Conservation (phyloP, 2,329 filamentous ascomycete species). For the Neophaeococcomyces mojaviensis region DNA sequence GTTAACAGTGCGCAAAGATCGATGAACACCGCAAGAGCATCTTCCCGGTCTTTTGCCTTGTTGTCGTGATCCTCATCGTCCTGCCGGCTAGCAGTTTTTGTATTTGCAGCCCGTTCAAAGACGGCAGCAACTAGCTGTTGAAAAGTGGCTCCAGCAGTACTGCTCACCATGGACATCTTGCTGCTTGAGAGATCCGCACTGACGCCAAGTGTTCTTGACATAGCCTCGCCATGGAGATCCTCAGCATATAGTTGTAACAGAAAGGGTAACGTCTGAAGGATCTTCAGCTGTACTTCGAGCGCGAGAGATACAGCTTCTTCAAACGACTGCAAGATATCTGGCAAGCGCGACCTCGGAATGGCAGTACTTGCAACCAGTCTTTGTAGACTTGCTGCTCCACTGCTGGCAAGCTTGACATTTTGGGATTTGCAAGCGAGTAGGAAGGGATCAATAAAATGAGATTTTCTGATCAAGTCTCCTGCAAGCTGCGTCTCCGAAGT, state of each 20-base stretch:
- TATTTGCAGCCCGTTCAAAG: slow-evolving; percentile 79
- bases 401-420: slow-evolving; percentile 82
- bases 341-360: slow-evolving; percentile 68
- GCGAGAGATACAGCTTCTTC: slow-evolving; percentile 68
- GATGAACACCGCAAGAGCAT: slow-evolving; percentile 49
- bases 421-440: slow-evolving; percentile 85
- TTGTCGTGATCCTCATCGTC: neutral
- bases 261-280: slow-evolving; percentile 83
- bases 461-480: slow-evolving; percentile 70
- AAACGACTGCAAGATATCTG: slow-evolving; percentile 80
- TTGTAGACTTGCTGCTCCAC: slow-evolving; percentile 82
- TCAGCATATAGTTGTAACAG: slow-evolving; percentile 82
- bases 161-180: slow-evolving; percentile 89
- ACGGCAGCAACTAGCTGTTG: slow-evolving; percentile 88
- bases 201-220: slow-evolving; percentile 77
- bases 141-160: slow-evolving; percentile 90
- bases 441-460: slow-evolving; percentile 86
- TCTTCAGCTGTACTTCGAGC: slow-evolving; percentile 90
- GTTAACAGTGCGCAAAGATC: slow-evolving; percentile 85
- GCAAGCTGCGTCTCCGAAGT: slow-evolving; percentile 70
- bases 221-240: slow-evolving; percentile 70
- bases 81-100: slow-evolving; percentile 48
- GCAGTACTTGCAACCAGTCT: slow-evolving; percentile 76
- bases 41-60: slow-evolving; percentile 9
- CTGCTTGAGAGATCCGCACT: slow-evolving; percentile 85